A percentile compares a stretch with the other conserved stretches of the same genome.
Conservation (phyloP, 2,329 filamentous ascomycete species). For the Fusarium drepaniforme region DNA sequence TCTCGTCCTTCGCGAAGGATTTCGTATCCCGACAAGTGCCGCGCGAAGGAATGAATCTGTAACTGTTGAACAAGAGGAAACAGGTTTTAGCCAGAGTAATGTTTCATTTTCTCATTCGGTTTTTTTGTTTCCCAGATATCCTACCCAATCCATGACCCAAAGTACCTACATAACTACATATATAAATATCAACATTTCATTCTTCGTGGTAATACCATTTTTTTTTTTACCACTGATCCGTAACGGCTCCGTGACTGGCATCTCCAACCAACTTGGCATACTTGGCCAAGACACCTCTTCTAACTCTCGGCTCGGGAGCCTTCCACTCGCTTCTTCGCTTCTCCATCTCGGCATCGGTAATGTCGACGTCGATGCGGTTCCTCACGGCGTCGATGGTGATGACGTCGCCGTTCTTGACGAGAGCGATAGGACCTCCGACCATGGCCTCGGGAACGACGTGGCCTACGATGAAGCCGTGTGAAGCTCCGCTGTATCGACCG, state of each 20-base stretch:
- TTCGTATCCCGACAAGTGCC: neutral
- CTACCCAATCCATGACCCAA: neutral
- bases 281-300: conserved; percentile 88
- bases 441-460: conserved; percentile 94
- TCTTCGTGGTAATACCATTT: neutral
- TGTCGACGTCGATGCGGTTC: conserved; percentile 78
- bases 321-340: conserved; percentile 75
- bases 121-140: conserved; percentile 4
- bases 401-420: conserved; percentile 83
- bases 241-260: conserved; percentile 92
- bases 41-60: neutral
- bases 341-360: conserved; percentile 78
- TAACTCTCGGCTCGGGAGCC: conserved; percentile 77
- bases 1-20: neutral
- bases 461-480: conserved; percentile 93
- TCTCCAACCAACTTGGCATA: conserved; percentile 90
- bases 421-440: conserved; percentile 87
- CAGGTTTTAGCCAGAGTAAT: neutral
- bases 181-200: neutral
- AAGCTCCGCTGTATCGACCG: conserved; percentile 88
- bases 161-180: neutral
- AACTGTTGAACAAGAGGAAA: neutral
- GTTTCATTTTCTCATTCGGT: conserved; percentile 9
- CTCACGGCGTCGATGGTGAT: conserved; percentile 88
- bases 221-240: conserved; percentile 64